Conservation (phyloP, 2,329 filamentous ascomycete genomes). For the Ploettnerulaceae sp. region DNA sequence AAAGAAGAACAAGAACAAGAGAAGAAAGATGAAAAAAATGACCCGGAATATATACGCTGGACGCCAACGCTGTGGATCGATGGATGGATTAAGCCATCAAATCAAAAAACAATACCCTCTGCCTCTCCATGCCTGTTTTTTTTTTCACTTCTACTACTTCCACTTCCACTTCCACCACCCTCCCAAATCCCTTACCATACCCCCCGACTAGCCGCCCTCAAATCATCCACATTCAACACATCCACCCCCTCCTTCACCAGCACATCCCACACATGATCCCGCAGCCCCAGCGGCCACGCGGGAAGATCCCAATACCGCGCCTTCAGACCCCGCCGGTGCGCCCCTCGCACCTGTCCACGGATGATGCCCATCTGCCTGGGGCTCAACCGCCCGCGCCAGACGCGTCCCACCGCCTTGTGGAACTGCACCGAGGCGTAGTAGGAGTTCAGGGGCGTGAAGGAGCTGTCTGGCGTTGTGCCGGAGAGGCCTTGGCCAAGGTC, state of each 20-base stretch:
- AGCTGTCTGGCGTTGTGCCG: constrained; percentile 32
- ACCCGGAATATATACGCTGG: too few species aligned
- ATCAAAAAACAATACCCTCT: too few species aligned
- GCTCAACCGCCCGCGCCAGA: constrained; percentile 45
- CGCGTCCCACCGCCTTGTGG: constrained; percentile 44
- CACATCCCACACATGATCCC: constrained; percentile 53
- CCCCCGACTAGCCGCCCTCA: constrained; percentile 36
- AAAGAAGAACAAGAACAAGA: too few species aligned
- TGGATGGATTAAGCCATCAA: too few species aligned
- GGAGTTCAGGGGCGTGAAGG: constrained; percentile 52
- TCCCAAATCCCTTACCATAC: background rate
- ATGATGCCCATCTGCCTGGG: constrained; percentile 41
- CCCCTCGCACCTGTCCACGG: constrained; percentile 42
- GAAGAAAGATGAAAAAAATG: too few species aligned
- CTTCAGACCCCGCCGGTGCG: constrained; percentile 48
- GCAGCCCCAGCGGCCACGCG: constrained; percentile 48
- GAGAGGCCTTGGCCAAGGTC: constrained; percentile 40
- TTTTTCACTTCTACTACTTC: too few species aligned
- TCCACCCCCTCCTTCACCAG: constrained; percentile 54
- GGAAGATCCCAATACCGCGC: constrained; percentile 58
- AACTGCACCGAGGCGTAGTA: constrained; percentile 63
- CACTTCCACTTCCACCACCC: background rate
- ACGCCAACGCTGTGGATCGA: too few species aligned
- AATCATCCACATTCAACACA: constrained; percentile 57
- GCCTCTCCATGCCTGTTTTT: too few species aligned